A percentile compares a stretch with the other conserved stretches of the same genome.
Conservation (phyloP, 768 basidiomycete species). For the Leccinum olivaceopallidum region DNA sequence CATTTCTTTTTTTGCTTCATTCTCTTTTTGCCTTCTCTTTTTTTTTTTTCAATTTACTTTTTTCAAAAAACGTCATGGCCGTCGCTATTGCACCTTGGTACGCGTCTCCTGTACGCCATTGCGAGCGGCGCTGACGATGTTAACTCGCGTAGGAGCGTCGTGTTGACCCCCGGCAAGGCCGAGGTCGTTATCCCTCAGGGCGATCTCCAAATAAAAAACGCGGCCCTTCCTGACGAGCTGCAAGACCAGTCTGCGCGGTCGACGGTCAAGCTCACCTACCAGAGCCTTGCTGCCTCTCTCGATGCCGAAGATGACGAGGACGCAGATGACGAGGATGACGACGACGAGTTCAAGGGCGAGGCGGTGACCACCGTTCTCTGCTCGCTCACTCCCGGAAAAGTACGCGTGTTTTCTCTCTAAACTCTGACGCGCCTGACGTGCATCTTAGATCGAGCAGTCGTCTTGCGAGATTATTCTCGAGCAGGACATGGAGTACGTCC, state of each 20-base stretch:
- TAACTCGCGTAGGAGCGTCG: constrained; percentile 53
- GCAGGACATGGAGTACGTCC: constrained; percentile 60
- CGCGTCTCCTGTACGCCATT: constrained; percentile 20
- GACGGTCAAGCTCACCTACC: constrained; percentile 66
- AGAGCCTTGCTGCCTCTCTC: constrained; percentile 32
- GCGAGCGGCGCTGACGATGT: constrained; percentile 6
- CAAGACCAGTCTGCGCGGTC: constrained; percentile 59
- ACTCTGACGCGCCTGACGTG: constrained; percentile 10
- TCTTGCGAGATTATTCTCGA: constrained; percentile 70
- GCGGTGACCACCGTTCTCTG: constrained; percentile 62
- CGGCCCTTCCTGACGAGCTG: constrained; percentile 74
- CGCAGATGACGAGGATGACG: constrained; percentile 40
- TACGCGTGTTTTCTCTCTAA: constrained; percentile 31
- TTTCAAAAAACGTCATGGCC: constrained; percentile 44
- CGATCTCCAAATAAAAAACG: constrained; percentile 81
- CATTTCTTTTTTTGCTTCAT: not conserved
- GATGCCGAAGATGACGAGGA: constrained; percentile 46
- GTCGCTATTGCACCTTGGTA: constrained; percentile 70
- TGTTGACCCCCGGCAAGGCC: constrained; percentile 57
- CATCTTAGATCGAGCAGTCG: constrained; percentile 71
- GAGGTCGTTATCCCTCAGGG: constrained; percentile 58
- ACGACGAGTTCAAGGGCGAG: constrained; percentile 39
- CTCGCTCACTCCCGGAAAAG: constrained; percentile 82
- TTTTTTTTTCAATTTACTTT: constrained; percentile 6
- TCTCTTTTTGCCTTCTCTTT: not conserved